Evolutionary conservation across 257 asterid species (phyloP), one percentile per base, ranked within the genome.

Genomic region (Solanum ossicruentum): DNA sequence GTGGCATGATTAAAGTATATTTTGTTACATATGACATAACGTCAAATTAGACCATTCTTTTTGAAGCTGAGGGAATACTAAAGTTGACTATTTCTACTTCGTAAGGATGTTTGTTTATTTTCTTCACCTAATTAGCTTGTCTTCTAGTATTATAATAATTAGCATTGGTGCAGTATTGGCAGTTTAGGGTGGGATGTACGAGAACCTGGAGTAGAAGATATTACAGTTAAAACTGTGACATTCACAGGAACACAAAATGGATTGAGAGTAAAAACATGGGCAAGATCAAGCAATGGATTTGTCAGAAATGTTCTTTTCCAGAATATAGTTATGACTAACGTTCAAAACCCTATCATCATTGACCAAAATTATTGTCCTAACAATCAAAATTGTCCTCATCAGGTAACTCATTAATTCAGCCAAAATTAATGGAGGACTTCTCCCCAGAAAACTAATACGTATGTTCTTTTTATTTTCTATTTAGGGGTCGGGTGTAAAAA

Each of bases 221-320:
- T 73, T 73, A 73, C 21, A 16, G 81, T 73, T 73, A 73, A 73
- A 47, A 73, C 81, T 3, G 81, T 73, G 20, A 47, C 43, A 6
- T 73, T 47, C 41, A 73, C 41, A 21, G 81, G 60, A 73, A 73
- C 81, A 73, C 60, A 73, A 73, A 73, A 73, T 47, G 81, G 81
- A 12, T 73, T 73, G 60, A 73, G 81, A 73, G 81, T 73, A 73
- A 73, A 73, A 73, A 73, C 81, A 73, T 73, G 81, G 81, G 81
- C 81, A 47, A 73, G 81, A 73, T 47, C 81, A 73, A 73, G 81
- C 81, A 47, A 73, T 73, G 81, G 41, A 49, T 73, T 73, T 15
- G 81, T 73, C 81, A 73, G 10, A 21, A 26, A 73, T 47, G 26
- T 73, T 47, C 43, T 73, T 52, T 73, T 73, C 15, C 81, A 73